These are phyloP conservation scores for Torulaspora microellipsoides DNA, from an alignment of 805 yeast species.

Conservation along the genomic window DNA sequence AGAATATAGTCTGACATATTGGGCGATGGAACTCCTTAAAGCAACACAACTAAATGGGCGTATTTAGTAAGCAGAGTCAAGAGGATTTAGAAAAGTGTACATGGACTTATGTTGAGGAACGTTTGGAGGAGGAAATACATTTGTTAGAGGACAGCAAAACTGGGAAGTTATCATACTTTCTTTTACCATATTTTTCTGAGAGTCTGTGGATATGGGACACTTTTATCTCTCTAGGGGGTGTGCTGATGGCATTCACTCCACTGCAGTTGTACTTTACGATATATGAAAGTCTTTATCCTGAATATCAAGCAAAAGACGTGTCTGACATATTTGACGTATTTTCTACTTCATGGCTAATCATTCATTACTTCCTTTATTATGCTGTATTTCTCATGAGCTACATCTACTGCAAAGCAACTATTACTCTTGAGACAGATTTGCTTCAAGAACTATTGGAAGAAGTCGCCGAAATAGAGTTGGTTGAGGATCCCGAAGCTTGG, in stretches of 20 bases:
- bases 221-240: too few species aligned
- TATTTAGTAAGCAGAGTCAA: not conserved
- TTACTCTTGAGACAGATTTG: not conserved
- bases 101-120: not conserved
- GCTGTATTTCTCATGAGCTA: not conserved
- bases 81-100: not conserved
- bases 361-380: slow-evolving; percentile 1
- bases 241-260: not conserved
- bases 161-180: too few species aligned
- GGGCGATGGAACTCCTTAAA: too few species aligned
- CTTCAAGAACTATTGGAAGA: slow-evolving; percentile 1
- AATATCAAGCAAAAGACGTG: not conserved
- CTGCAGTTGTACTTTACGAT: not conserved
- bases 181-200: too few species aligned
- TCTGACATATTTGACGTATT: not conserved
- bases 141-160: too few species aligned
- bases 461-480: not conserved
- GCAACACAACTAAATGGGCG: not conserved
- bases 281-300: not conserved
- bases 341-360: not conserved
- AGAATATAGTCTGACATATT: too few species aligned
- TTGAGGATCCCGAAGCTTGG: slow-evolving; percentile 4
- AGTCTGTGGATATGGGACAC: too few species aligned
- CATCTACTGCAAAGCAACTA: not conserved
- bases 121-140: not conserved